Evolutionary conservation across 1,284 basidiomycete species (phyloP), one percentile per base, ranked within the genome.

Genomic region (Trichosporon asahii): DNA sequence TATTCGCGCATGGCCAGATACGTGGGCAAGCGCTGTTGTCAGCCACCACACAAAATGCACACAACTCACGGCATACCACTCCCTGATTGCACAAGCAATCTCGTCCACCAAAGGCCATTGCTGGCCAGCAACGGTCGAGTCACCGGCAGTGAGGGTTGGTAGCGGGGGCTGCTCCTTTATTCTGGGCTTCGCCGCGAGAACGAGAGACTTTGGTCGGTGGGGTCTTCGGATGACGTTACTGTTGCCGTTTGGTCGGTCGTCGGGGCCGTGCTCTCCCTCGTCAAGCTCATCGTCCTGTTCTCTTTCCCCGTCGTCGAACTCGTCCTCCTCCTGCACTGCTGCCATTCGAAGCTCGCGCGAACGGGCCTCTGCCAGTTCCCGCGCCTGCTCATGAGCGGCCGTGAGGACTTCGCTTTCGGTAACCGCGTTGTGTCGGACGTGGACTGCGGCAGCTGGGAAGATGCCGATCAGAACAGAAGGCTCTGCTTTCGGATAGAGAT

Each of bases 21-120:
- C 68, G 90, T 90, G 78, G 95, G 95, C 87, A 98, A 91, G 33
- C 81, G 76, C 77, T 80, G 65, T n/a, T 12, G 66, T 76, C 66
- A 78, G 73, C 65, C 25, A 44, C 21, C 57, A 29, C 27, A 40
- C 23, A 21, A 8, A 7, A 12, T 23, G 21, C 49, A n/a, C 25
- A 23, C 33, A 4, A 76, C 81, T 78, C 67, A 96, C 87, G 31
- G 89, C 88, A 78, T 95, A 91, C 94, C 95, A 98, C 87, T 98
- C 96, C 44, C 95, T 89, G 55, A 98, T 85, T 0, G 96, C 95
- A 23, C 94, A 96, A 0, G 96, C 93, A 76, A 99, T 97, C 85
- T 99, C 96, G 83, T 99, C 96, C 66, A 98, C 89, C 77, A 98
- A 90, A 0, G 95, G 96, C 79, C 97, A 95, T 12, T 84, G 85